Percentiles rank a stretch among this genome's conserved stretches.
phyloP scores from a whole-genome alignment of 768 basidiomycete genomes.

The Austroboletus festivus region DNA sequence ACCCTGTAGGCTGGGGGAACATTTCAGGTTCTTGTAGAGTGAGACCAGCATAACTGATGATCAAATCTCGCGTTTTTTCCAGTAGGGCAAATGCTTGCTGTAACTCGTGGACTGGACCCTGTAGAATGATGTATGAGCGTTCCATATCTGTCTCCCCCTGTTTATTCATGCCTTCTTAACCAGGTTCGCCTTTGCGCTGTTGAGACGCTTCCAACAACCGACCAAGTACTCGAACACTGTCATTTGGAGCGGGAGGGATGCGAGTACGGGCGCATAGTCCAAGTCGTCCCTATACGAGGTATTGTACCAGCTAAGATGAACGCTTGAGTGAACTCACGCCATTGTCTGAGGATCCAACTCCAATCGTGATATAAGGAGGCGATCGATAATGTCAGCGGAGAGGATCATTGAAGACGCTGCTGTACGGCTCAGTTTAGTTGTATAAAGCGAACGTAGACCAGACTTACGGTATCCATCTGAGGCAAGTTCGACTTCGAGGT shows the following conservation, averaged over 20 bases:
- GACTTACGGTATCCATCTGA: constrained; percentile 51
- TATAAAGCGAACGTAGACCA: neutral
- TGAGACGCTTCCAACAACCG: constrained; percentile 89
- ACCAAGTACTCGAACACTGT: constrained; percentile 89
- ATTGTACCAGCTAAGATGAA: neutral
- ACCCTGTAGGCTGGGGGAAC: constrained; percentile 89
- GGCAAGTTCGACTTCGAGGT: constrained; percentile 62
- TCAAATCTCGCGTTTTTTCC: constrained; percentile 74
- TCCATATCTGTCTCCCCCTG: neutral
- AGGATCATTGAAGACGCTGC: constrained; percentile 41
- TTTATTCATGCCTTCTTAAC: constrained; percentile 54
- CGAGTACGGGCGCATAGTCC: constrained; percentile 70
- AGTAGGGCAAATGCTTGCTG: constrained; percentile 59
- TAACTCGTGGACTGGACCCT: constrained; percentile 54
- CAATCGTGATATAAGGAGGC: constrained; percentile 78
- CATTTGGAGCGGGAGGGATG: constrained; percentile 71
- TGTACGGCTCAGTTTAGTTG: constrained; percentile 7
- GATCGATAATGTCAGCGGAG: constrained; percentile 63
- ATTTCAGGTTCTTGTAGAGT: constrained; percentile 89
- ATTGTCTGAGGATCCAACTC: constrained; percentile 72
- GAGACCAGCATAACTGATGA: constrained; percentile 87
- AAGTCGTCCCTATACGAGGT: constrained; percentile 55
- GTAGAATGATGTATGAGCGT: constrained; percentile 38
- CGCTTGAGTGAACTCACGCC: constrained; percentile 48
- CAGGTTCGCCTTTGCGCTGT: constrained; percentile 48